Percentiles rank a stretch among this genome's conserved stretches.
Evolutionary conservation across 345 rosid species (phyloP).

Genomic region (Lepidium didymum): DNA sequence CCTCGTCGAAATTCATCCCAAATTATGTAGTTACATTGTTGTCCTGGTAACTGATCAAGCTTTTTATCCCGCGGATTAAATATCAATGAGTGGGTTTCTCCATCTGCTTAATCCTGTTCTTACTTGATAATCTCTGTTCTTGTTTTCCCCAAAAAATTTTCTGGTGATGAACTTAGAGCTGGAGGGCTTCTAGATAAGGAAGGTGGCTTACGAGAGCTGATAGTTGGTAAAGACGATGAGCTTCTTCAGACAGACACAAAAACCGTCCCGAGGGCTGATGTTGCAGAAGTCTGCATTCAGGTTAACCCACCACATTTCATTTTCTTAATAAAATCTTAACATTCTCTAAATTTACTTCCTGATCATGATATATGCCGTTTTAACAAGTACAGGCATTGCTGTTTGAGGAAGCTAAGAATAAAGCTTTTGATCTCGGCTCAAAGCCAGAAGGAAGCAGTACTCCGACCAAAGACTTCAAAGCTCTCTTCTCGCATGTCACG

Average conservation of each 20-base stretch:
- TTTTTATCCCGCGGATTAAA: not conserved
- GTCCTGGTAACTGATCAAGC: not conserved
- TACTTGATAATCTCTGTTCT: not conserved
- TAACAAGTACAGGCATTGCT: conserved; percentile 49
- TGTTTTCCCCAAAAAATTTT: not conserved
- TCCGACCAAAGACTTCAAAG: conserved; percentile 68
- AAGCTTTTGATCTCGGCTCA: conserved; percentile 82
- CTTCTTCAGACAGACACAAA: conserved; percentile 68
- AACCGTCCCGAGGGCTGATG: conserved; percentile 61
- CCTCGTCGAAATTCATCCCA: not conserved
- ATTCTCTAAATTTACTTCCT: not conserved
- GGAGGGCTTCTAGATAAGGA: conserved; percentile 78
- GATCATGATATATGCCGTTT: not conserved
- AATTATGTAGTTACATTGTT: not conserved
- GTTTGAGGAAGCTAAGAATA: conserved; percentile 56
- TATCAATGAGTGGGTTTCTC: not conserved
- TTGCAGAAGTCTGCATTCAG: conserved; percentile 81
- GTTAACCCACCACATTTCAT: conserved; percentile 22
- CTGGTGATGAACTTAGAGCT: conserved; percentile 42
- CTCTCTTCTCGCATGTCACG: conserved; percentile 53
- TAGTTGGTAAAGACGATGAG: conserved; percentile 79
- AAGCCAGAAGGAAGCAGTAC: conserved; percentile 62
- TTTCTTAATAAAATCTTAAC: not conserved
- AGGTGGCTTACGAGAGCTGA: conserved; percentile 60
- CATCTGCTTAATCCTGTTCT: not conserved